Evolutionary conservation across 768 basidiomycete genomes (phyloP).

Genomic region (Lactarius quietus): DNA sequence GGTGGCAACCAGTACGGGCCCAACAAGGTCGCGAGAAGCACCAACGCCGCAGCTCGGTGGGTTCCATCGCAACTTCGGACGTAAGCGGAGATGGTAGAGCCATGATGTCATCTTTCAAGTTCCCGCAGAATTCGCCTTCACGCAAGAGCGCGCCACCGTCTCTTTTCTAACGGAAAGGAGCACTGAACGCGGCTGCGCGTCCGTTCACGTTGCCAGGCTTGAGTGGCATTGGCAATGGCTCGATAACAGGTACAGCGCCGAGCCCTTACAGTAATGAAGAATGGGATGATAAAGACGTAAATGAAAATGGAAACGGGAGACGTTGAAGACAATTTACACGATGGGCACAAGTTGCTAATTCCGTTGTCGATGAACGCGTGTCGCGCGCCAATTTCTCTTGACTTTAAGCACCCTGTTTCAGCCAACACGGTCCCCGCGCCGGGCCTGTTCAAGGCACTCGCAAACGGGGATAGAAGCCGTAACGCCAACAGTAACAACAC

Average conservation of each 20-base stretch:
- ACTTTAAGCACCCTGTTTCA: slow-evolving; percentile 63
- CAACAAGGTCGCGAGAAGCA: slow-evolving; percentile 80
- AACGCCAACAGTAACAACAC: slow-evolving; percentile 26
- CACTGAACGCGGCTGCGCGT: slow-evolving; percentile 45
- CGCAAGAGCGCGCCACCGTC: slow-evolving; percentile 46
- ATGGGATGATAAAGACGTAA: slow-evolving; percentile 25
- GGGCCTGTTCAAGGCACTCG: slow-evolving; percentile 79
- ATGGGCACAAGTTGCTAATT: slow-evolving; percentile 33
- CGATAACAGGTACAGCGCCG: neutral
- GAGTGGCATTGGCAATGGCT: slow-evolving; percentile 34
- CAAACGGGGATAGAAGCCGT: slow-evolving; percentile 30
- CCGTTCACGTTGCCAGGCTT: slow-evolving; percentile 72
- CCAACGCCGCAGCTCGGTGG: slow-evolving; percentile 57
- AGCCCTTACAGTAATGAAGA: slow-evolving; percentile 9
- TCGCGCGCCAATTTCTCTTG: slow-evolving; percentile 71
- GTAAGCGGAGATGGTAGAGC: slow-evolving; percentile 50
- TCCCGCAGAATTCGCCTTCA: slow-evolving; percentile 59
- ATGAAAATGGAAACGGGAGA: slow-evolving; percentile 25
- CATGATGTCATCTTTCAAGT: slow-evolving; percentile 68
- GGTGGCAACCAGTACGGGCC: slow-evolving; percentile 35
- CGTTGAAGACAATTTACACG: slow-evolving; percentile 17
- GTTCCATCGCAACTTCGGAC: no score
- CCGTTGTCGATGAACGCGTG: slow-evolving; percentile 42
- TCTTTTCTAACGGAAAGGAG: slow-evolving; percentile 27
- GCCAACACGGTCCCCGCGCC: slow-evolving; percentile 82